Base-by-base conservation (phyloP, 768 basidiomycete species). In the Lactarius evosmus region DNA sequence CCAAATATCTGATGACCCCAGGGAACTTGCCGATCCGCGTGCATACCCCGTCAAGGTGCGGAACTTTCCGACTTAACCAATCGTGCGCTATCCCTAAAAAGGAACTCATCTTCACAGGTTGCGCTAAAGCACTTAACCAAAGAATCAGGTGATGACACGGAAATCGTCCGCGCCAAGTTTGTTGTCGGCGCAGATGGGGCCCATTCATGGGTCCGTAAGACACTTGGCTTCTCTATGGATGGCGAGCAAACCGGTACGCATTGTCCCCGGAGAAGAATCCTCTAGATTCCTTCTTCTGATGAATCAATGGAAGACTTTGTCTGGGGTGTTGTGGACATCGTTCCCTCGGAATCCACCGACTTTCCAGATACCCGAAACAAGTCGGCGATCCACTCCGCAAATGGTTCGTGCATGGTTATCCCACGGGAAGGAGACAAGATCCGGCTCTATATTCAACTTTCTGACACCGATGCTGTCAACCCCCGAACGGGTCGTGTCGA, bases 131-230 rank as follows among this genome's bases (percentile, higher is more conserved):
- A 79, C 58, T 56, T 81, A 2, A 76, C 77, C 11, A 66, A 65
- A 32, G 60, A 68, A 17, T 76, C 78, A 16, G 71, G 75, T 51
- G 63, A 75, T 44, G 71, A 77, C 33, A 79, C 75, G 3, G 89
- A 91, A 70, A 74, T 82, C 8, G 84, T 91, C 1, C 75, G 77
- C 61, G 88, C 89, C 0, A 90, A 87, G 73, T 93, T 84, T 70
- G 85, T 92, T 2, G 76, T 93, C 33, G 91, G 91, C 1, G 80
- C 85, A 25, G 91, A 93, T 71, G 90, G 89, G 6, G 90, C 89
- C 0, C 90, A 91, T 74, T 91, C 89, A 12, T 92, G 90, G 89
- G 88, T 93, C 27, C 82, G 91, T 29, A 90, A 89, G 63, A 61
- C 74, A 0, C 76, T 90, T 9, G 78, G 79, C 9, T 86, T 93